phyloP scores from a whole-genome alignment of 1,139 yeast genomes.

The Pichia sp. region DNA sequence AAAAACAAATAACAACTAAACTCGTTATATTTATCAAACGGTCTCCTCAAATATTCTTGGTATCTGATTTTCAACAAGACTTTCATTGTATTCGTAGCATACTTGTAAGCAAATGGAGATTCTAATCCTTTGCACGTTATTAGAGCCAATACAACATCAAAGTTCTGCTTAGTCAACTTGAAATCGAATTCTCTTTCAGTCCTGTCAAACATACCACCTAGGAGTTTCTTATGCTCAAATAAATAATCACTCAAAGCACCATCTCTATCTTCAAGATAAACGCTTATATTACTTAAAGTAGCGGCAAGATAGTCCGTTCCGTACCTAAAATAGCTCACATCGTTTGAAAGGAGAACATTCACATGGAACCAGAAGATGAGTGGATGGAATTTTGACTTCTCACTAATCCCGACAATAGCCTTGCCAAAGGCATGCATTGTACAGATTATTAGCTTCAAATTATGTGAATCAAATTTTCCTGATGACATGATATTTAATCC shows the following conservation, averaged over 20 bases:
- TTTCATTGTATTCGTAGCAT: constrained; percentile 50
- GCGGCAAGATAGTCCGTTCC: constrained; percentile 42
- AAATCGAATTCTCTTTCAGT: constrained; percentile 46
- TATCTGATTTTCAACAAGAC: constrained; percentile 47
- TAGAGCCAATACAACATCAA: constrained; percentile 53
- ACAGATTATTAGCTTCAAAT: constrained; percentile 28
- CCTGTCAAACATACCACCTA: constrained; percentile 42
- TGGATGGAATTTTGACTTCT: constrained; percentile 50
- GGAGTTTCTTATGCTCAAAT: constrained; percentile 38
- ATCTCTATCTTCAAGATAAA: constrained; percentile 19
- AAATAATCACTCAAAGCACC: constrained; percentile 28
- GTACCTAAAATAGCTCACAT: constrained; percentile 51
- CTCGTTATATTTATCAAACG: constrained; percentile 21
- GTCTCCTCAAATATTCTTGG: constrained; percentile 28
- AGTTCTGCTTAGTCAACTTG: constrained; percentile 41
- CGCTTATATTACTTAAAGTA: constrained; percentile 31
- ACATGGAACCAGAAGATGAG: constrained; percentile 64
- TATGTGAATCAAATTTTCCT: constrained; percentile 20
- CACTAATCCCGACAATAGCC: constrained; percentile 58
- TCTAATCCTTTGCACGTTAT: constrained; percentile 60
- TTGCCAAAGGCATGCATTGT: constrained; percentile 51
- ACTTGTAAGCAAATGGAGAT: constrained; percentile 55
- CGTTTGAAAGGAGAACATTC: constrained; percentile 37
- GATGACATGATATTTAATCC: not conserved
- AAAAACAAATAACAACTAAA: constrained; percentile 49